Evolutionary conservation across 208 protist genomes (phyloP).

Genomic region (Trypanosoma scelopori): DNA sequence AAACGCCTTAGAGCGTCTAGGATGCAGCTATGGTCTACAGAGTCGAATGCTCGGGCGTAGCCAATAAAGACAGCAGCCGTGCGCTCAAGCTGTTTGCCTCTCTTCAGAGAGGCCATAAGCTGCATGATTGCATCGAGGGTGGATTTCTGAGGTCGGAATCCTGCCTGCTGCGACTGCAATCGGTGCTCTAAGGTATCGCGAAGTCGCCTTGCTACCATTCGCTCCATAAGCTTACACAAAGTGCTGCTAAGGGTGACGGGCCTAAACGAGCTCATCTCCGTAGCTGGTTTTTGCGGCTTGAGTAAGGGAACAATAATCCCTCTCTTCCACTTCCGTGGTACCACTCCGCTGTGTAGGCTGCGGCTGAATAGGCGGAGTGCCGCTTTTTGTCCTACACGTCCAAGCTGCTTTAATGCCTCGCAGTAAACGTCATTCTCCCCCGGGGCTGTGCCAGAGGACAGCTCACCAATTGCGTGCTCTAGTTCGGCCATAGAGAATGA

Average conservation of each 20-base stretch:
- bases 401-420: slow-evolving; percentile 1
- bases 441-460: neutral
- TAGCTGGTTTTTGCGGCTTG: slow-evolving; percentile 29
- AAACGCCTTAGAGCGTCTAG: slow-evolving; percentile 6
- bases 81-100: neutral
- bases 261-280: slow-evolving; percentile 14
- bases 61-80: slow-evolving; percentile 33
- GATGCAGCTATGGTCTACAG: slow-evolving; percentile 34
- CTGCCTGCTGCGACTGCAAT: slow-evolving; percentile 23
- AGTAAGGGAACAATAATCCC: slow-evolving; percentile 32
- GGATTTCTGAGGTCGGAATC: slow-evolving; percentile 22
- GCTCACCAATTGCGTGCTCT: neutral
- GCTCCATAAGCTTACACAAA: slow-evolving; percentile 34
- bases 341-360: slow-evolving; percentile 17
- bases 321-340: slow-evolving; percentile 23
- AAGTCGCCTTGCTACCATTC: slow-evolving; percentile 25
- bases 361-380: slow-evolving; percentile 15
- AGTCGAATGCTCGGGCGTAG: slow-evolving; percentile 38
- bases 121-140: slow-evolving; percentile 31
- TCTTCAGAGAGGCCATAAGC: too few species aligned
- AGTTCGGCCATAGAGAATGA: neutral
- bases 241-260: slow-evolving; percentile 29
- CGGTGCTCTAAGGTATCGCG: slow-evolving; percentile 20
- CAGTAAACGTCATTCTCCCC: slow-evolving; percentile 1
- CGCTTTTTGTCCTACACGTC: neutral